phyloP scores from a whole-genome alignment of 441 rosid genomes.

The Brassica balearica region DNA sequence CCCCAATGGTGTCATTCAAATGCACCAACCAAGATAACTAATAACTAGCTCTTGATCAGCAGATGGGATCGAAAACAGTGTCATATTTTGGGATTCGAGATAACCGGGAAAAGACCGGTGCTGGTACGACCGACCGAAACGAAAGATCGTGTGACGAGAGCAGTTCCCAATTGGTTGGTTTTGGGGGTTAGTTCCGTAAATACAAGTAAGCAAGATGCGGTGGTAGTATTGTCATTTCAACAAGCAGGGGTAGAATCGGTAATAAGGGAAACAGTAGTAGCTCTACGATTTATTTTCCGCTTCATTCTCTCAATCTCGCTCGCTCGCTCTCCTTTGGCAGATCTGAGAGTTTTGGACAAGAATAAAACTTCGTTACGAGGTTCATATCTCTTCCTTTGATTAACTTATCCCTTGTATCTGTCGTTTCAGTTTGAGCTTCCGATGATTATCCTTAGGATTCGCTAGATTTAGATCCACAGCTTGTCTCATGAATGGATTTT shows the following conservation, averaged over 20 bases:
- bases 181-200: not conserved
- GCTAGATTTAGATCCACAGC: slow-evolving; percentile 18
- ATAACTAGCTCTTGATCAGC: too few relatives aligned
- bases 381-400: too few relatives aligned
- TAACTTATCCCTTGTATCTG: too few relatives aligned
- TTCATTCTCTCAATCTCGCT: not conserved
- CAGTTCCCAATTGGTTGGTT: too few relatives aligned
- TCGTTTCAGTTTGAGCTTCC: not conserved
- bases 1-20: too few relatives aligned
- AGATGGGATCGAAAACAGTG: too few relatives aligned
- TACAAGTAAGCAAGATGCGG: not conserved
- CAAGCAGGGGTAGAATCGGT: slow-evolving; percentile 31
- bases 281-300: not conserved
- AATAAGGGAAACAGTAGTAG: slow-evolving; percentile 4
- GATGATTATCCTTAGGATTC: not conserved
- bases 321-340: not conserved
- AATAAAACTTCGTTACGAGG: too few relatives aligned
- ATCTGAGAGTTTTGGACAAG: not conserved
- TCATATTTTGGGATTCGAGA: too few relatives aligned
- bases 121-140: too few relatives aligned
- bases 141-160: not conserved
- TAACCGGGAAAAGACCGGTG: too few relatives aligned
- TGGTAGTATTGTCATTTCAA: slow-evolving; percentile 8
- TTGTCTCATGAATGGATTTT: not conserved
- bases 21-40: too few relatives aligned